Base-by-base conservation (phyloP, 768 basidiomycete genomes). In the Dendrothele bispora region DNA sequence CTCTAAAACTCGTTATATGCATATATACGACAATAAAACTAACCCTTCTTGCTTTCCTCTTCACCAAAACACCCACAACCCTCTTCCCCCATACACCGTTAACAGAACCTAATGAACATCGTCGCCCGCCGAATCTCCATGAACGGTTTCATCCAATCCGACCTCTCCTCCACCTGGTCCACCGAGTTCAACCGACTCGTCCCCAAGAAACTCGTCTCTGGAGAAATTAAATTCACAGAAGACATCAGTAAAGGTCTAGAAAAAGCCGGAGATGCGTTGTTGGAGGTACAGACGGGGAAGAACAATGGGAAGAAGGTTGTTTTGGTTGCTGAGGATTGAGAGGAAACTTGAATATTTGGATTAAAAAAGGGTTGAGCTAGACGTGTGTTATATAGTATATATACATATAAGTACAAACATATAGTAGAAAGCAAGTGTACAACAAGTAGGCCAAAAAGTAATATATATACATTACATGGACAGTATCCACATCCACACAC, bases 1-100 rank as follows among this genome's bases (percentile, higher is more conserved):
- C 14, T 20, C 12, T 21, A 12, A 12, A 39, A 17, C n/a, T n/a
- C n/a, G n/a, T n/a, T n/a, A n/a, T n/a, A n/a, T n/a, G n/a, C 28
- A 53, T 26, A 74, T 71, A 47, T 79, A 80, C 28, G 73, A 80
- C 50, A 40, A 40, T 14, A 22, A 22, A 14, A 14, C n/a, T 22
- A 40, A 11, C 14, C n/a, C n/a, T 40, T 22, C 39, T 14, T 40
- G 3, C n/a, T n/a, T 15, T 40, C 22, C 10, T 15, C 22, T 17
- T 22, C 8, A n/a, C 11, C 11, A 39, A 22, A 5, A n/a, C 22
- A 11, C 14, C 22, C 24, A 2, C 39, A 14, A 17, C 10, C 24
- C 3, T 17, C 3, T 22, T 40, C 5, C 3, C 21, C 24, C n/a
- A 40, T 27, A 26, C 4, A 4, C 24, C 14, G 24, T 15, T n/a